Evolutionary conservation across 495 filamentous ascomycete species (phyloP), one percentile per base, ranked within the genome.

Genomic region (Xylaria acuta): DNA sequence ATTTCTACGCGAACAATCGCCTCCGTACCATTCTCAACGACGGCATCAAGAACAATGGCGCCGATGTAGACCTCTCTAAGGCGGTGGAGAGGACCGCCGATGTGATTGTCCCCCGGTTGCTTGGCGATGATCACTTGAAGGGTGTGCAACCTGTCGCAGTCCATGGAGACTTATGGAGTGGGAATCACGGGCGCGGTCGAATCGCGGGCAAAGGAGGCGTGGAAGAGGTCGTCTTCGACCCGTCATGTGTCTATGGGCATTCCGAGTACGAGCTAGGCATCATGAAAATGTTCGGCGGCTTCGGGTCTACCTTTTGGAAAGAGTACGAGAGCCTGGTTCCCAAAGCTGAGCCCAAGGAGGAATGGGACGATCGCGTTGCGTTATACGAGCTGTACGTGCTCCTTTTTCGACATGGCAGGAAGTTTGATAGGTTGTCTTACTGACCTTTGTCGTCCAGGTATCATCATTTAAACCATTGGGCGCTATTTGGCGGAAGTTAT

Each of bases 271-370:
- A 97, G 78, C 78, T 95, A 62, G 95, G 95, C 1, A 97, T 97
- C 64, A 97, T 97, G 95, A 87, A 87, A 70, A 95, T 98, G 93
- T 97, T 97, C 87, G 95, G 95, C 0, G 95, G 95, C 5, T 97
- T 97, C 84, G 90, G 90, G 25, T 77, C 80, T 0, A 77, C 73
- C 7, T 97, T 97, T 74, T 90, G 91, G 81, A 87, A 85, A 27
- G 91, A 94, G 81, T 97, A 97, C 81, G 89, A 93, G 82, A 74
- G 83, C 30, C 66, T 93, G 45, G 89, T 92, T 67, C 90, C 90
- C 4, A 97, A 92, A 85, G 89, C 91, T 32, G 92, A 97, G 80
- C 95, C 95, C 14, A 87, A 88, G 56, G 90, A 88, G 54, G 94
- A 97, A 84, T 96, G 93, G 85, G 90, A 92, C 58, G 95, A 97